Evolutionary conservation across 2,329 filamentous ascomycete genomes (phyloP).

Genomic region (Scedosporium boydii): DNA sequence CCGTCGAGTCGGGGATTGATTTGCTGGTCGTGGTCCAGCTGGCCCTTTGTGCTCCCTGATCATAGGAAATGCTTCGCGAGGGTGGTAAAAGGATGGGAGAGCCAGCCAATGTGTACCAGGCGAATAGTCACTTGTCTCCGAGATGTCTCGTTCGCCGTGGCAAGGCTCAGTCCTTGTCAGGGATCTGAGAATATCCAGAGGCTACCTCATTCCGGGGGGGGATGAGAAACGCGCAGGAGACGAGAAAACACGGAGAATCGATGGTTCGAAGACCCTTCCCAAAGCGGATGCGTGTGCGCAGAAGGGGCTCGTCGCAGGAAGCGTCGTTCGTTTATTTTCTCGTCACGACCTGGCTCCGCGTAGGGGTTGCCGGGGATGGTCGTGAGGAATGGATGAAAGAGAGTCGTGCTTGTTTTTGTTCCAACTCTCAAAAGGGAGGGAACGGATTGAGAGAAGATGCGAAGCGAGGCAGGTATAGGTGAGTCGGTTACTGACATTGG

Average conservation of each 20-base stretch:
- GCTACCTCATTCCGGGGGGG: slow-evolving; percentile 49
- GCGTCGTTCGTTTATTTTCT: neutral
- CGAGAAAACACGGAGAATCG: slow-evolving; percentile 6
- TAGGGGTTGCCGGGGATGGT: neutral
- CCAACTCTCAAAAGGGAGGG: neutral
- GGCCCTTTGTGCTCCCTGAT: slow-evolving; percentile 45
- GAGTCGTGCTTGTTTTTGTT: slow-evolving; percentile 4
- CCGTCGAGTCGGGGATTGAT: slow-evolving; percentile 45
- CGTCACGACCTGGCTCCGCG: neutral
- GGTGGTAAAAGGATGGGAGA: neutral
- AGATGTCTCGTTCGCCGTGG: slow-evolving; percentile 1
- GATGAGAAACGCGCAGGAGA: slow-evolving; percentile 5
- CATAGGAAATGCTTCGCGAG: slow-evolving; percentile 22
- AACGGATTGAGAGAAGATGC: slow-evolving; percentile 1
- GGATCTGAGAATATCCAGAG: slow-evolving; percentile 47
- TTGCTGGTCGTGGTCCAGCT: slow-evolving; percentile 50
- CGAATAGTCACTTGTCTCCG: neutral
- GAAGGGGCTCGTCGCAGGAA: neutral
- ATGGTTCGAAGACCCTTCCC: neutral
- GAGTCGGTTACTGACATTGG: neutral
- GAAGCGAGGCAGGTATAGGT: neutral
- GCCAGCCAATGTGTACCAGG: neutral
- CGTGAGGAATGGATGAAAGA: neutral
- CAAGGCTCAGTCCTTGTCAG: slow-evolving; percentile 45
- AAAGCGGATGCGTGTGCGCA: neutral